Base-by-base conservation (phyloP, 2,329 filamentous ascomycete species). In the Fusarium neocosmosporiellum region DNA sequence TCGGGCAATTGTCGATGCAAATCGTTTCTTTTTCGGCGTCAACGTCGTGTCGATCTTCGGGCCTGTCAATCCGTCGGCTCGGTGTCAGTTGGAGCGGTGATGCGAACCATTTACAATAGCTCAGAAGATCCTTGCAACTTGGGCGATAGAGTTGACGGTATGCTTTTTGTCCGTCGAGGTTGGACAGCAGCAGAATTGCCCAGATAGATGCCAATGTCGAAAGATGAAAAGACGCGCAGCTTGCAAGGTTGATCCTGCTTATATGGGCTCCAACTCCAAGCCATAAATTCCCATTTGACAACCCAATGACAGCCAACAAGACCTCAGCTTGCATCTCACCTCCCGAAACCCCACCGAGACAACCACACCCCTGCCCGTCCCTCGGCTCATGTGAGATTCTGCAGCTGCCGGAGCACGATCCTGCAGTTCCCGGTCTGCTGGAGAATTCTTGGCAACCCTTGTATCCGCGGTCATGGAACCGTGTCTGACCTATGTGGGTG, bases 401-500 rank as follows among this genome's bases (percentile, higher is more conserved):
- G 59, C 62, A 74, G 55, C 54, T 74, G 71, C 69, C 62, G 69
- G 62, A 72, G 57, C 59, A 29, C 68, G 71, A 74, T 74, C 65
- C 62, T 70, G 71, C 71, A 74, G 65, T 33, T 73, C 65, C 62
- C 65, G 71, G 20, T 46, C 57, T 71, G 67, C n/a, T 73, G 62
- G 2, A 60, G 39, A 70, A 27, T 36, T 11, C 31, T 73, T 73
- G 67, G 71, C 67, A 50, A 36, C 55, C 70, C 66, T 54, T 73
- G 70, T 58, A 63, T 65, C 71, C 71, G 48, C 50, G 70, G 65
- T 59, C 70, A 60, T 62, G 70, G 63, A 73, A 60, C 66, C 59
- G 54, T 57, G 34, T 37, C 31, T 13, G 22, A 14, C 1, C 54
- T 34, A 64, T 73, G 70, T 65, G 70, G 70, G 58, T 33, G 46